phyloP scores from a whole-genome alignment of 2,329 filamentous ascomycete genomes.

The Neonectria sp. region DNA sequence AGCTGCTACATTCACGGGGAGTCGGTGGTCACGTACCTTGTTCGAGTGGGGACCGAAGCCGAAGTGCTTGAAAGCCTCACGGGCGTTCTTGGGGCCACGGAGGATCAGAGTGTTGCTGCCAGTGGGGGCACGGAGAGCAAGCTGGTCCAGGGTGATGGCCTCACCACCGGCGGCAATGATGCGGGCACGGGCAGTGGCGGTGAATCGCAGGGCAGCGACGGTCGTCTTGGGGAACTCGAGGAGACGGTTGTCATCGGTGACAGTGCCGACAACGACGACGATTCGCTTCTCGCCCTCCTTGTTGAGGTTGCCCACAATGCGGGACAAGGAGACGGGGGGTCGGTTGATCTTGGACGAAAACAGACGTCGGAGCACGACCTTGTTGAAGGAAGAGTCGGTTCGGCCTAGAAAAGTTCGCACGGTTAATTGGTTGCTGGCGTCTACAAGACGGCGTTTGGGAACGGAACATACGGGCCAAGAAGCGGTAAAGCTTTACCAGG shows the following conservation, averaged over 20 bases:
- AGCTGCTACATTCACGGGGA: fast-evolving
- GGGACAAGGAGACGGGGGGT: constrained; percentile 93
- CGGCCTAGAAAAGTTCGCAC: constrained; percentile 73
- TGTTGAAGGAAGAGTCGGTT: constrained; percentile 98
- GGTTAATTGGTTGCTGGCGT: constrained; percentile 30
- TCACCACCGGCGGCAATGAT: constrained; percentile 95
- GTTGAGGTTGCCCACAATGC: constrained; percentile 81
- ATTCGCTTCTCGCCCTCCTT: constrained; percentile 84
- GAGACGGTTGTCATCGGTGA: constrained; percentile 98
- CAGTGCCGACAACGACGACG: constrained; percentile 92
- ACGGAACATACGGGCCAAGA: constrained; percentile 89
- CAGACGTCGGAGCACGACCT: constrained; percentile 95
- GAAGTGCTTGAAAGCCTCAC: constrained; percentile 99
- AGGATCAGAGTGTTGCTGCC: constrained; percentile 97
- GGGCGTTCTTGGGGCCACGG: constrained; percentile 97
- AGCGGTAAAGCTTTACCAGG: constrained; percentile 98
- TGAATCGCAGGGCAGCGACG: constrained; percentile 96
- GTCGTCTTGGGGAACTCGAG: constrained; percentile 92
- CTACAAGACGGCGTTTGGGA: not conserved
- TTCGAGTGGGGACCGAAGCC: constrained; percentile 97
- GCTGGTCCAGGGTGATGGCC: constrained; percentile 95
- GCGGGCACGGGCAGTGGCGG: constrained; percentile 93
- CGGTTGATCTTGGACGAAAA: constrained; percentile 99
- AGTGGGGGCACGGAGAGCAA: constrained; percentile 94
- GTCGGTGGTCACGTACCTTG: constrained; percentile 76